Evolutionary conservation across 805 yeast genomes (phyloP), one percentile per base, ranked within the genome.

Genomic region (Candida railenensis): DNA sequence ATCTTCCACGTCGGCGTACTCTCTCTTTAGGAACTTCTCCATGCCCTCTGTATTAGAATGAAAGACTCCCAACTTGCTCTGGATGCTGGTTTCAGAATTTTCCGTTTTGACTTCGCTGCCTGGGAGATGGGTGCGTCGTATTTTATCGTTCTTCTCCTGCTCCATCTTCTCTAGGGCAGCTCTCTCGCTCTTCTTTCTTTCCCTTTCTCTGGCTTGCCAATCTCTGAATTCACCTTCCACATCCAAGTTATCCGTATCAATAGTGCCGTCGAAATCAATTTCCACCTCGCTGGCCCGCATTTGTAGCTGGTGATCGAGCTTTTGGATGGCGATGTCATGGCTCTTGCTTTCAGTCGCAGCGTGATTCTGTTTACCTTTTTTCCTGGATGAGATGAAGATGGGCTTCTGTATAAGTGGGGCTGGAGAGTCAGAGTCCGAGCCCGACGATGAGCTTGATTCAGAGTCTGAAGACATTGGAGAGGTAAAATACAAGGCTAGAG

Each of bases 241-340:
- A 20, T 66, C 62, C 15, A 63, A n/a, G 42, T 65, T 66, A 48
- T 69, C 73, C 1, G 60, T 54, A 49, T 69, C 74, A 46, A 63
- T 66, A 1, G 64, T 55, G 1, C 71, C 72, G 44, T 62, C 66
- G 42, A 55, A 66, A n/a, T 48, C 47, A 12, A 46, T 54, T 11
- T 41, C 20, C 20, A 30, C 45, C 15, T 7, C 39, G 28, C 16
- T 11, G 9, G 30, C 30, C 11, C n/a, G 34, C 5, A 11, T 11
- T 20, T 40, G 43, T 11, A 21, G 14, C 39, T 15, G 25, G 28
- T 21, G 34, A 30, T 37, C 25, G 20, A 50, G 14, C 30, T 41
- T 32, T 40, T 28, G n/a, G 42, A 33, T 34, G 18, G 44, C 33
- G 37, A 47, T 40, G 28, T 25, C 37, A 22, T 15, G 18, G 8